These are phyloP conservation scores for Ustilago curta DNA, from an alignment of 1,284 basidiomycete genomes.

Conservation along the genomic window DNA sequence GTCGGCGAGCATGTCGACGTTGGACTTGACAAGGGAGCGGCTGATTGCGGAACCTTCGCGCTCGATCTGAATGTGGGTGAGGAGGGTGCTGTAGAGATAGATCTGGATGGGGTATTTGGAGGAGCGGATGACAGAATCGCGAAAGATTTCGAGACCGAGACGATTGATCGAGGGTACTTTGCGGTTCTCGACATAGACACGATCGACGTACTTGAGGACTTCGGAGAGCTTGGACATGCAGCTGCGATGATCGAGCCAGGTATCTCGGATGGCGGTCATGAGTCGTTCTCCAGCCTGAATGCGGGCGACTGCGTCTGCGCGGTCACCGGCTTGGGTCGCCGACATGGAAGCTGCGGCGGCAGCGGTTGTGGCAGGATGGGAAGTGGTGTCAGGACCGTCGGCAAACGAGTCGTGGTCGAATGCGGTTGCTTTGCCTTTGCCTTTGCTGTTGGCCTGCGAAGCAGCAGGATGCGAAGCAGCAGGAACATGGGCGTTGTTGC, in stretches of 20 bases:
- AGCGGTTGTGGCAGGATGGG: slow-evolving; percentile 19
- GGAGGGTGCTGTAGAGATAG: slow-evolving; percentile 83
- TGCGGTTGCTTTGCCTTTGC: slow-evolving; percentile 52
- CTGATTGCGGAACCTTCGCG: slow-evolving; percentile 91
- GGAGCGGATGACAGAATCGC: slow-evolving; percentile 80
- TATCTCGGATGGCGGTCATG: slow-evolving; percentile 82
- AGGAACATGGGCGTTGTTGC: slow-evolving; percentile 18
- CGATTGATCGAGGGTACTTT: slow-evolving; percentile 77
- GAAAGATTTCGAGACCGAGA: slow-evolving; percentile 85
- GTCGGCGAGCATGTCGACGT: slow-evolving; percentile 85
- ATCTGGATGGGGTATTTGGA: slow-evolving; percentile 78
- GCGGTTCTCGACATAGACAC: slow-evolving; percentile 63
- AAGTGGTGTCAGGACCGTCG: slow-evolving; percentile 5
- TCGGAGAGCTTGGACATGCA: slow-evolving; percentile 91
- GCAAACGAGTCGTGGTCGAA: slow-evolving; percentile 18
- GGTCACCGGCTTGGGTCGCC: slow-evolving; percentile 49
- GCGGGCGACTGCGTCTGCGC: slow-evolving; percentile 61
- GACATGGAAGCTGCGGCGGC: slow-evolving; percentile 42
- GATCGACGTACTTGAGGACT: slow-evolving; percentile 89
- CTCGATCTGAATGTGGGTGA: slow-evolving; percentile 89
- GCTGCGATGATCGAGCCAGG: slow-evolving; percentile 94
- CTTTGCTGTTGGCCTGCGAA: slow-evolving; percentile 40
- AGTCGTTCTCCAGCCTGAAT: slow-evolving; percentile 81
- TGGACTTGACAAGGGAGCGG: slow-evolving; percentile 86
- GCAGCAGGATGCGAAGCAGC: not conserved